Base-by-base conservation (phyloP, 2,329 filamentous ascomycete genomes). In the Colletotrichum costaricense region DNA sequence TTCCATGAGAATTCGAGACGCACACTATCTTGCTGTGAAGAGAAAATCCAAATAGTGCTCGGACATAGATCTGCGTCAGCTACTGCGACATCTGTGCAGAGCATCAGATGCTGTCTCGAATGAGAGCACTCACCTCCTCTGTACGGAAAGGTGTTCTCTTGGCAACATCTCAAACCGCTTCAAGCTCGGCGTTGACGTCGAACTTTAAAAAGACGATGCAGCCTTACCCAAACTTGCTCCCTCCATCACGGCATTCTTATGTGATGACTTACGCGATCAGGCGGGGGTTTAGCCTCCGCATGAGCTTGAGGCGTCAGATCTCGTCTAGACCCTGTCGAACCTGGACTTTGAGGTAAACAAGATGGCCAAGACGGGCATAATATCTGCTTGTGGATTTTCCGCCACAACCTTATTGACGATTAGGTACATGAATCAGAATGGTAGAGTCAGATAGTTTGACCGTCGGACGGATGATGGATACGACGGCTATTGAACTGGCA, bases 1-100 rank as follows among this genome's bases (percentile, higher is more conserved):
- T 67, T 67, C 46, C 66, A 67, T 33, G 14, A 1, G 16, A 16
- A 16, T 71, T 67, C 56, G 63, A 71, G 55, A 55, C 46, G 30
- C n/a, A 22, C 16, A 14, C 57, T 24, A 24, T 22, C 8, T 8
- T 38, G 2, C 33, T 42, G 26, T 35, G 8, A n/a, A n/a, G 2
- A 3, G 16, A 38, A 58, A 54, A 19, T 28, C 22, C 5, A n/a
- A 49, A 6, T 11, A 19, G 24, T 33, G 68, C 56, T 71, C 68
- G 14, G 63, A 67, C 55, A 19, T 12, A 14, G 5, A 52, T 33
- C 35, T 59, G 62, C 67, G 38, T 59, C 67, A 65, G 26, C 52
- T 28, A 24, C 26, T 65, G 60, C 54, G 35, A 26, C 60, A 26
- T 35, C 35, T 2, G 49, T 26, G n/a, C 5, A 4, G 12, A 38